Evolutionary conservation across 257 asterid species (phyloP).

Genomic region (Plectranthus barbatus): DNA sequence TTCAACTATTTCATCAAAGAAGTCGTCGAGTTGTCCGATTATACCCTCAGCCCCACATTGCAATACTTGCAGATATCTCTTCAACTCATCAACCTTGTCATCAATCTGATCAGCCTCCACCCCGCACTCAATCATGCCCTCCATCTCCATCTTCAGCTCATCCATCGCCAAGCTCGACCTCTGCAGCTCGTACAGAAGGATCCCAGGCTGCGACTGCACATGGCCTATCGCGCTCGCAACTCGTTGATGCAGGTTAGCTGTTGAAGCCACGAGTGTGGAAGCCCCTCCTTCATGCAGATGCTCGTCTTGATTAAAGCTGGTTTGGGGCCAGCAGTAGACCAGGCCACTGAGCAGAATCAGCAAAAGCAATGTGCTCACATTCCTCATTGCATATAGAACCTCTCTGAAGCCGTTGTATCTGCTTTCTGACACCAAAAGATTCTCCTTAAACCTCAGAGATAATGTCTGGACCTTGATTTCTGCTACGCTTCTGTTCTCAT

Average conservation of each 20-base stretch:
- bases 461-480: constrained; percentile 46
- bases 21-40: constrained; percentile 72
- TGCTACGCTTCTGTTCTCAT: constrained; percentile 50
- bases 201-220: constrained; percentile 36
- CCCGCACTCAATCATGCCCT: constrained; percentile 23
- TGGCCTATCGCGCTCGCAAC: constrained; percentile 29
- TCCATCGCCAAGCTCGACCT: constrained; percentile 32
- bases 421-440: constrained; percentile 26
- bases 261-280: constrained; percentile 36
- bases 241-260: constrained; percentile 52
- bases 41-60: constrained; percentile 61
- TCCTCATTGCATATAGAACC: constrained; percentile 61
- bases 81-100: constrained; percentile 46
- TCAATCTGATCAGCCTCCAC: constrained; percentile 23
- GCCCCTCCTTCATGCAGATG: constrained; percentile 27
- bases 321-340: constrained; percentile 59
- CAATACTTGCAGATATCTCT: constrained; percentile 48
- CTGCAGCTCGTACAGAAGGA: constrained; percentile 52
- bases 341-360: constrained; percentile 55
- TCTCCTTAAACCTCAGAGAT: constrained; percentile 39
- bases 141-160: constrained; percentile 45
- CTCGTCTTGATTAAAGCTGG: constrained; percentile 32
- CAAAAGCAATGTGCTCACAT: constrained; percentile 58
- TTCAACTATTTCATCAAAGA: constrained; percentile 84
- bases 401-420: constrained; percentile 69